Evolutionary conservation across 2,329 filamentous ascomycete species (phyloP).

Genomic region (Epichloe amarillans): DNA sequence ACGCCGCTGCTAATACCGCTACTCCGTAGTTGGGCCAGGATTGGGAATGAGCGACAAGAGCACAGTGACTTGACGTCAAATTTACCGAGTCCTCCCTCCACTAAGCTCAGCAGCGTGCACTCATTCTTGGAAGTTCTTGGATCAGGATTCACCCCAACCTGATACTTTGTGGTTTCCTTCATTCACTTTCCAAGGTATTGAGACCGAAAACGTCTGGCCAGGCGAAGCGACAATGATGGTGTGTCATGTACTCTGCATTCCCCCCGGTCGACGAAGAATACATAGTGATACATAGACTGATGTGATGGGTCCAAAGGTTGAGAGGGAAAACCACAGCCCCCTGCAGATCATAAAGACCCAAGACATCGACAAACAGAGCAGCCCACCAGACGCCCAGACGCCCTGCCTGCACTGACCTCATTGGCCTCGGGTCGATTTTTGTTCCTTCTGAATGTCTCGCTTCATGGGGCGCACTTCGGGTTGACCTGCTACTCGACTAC

Average conservation of each 20-base stretch:
- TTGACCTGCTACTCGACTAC: neutral
- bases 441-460: neutral
- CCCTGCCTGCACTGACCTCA: neutral
- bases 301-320: neutral
- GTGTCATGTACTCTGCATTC: neutral
- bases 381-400: neutral
- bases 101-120: neutral
- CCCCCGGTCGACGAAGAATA: neutral
- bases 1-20: neutral
- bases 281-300: neutral
- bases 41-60: neutral
- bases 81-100: neutral
- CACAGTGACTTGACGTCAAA: neutral
- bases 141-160: neutral
- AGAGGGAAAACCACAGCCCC: neutral
- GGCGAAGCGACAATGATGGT: neutral
- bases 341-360: neutral
- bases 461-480: neutral
- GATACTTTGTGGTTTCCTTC: neutral
- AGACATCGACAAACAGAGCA: conserved; percentile 1
- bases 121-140: neutral
- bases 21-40: neutral
- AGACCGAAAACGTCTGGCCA: neutral
- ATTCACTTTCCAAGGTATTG: neutral
- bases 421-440: neutral